Evolutionary conservation across 2,329 filamentous ascomycete genomes (phyloP).

Genomic region (Plenodomus biglobosus): DNA sequence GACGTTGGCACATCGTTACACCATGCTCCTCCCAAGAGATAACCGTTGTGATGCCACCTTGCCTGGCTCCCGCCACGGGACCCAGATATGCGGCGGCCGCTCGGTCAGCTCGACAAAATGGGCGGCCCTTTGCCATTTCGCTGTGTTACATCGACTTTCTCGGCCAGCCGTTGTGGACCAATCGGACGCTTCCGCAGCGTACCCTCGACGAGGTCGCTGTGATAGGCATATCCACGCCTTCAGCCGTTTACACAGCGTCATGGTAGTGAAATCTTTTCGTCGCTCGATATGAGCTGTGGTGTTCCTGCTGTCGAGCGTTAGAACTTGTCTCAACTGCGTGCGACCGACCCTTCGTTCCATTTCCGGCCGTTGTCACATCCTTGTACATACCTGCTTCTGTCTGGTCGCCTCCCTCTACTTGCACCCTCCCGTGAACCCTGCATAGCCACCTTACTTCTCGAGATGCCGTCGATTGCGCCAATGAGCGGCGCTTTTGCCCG

Average conservation of each 20-base stretch:
- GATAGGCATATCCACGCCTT: background rate
- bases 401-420: background rate
- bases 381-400: conserved; percentile 7
- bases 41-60: conserved; percentile 34
- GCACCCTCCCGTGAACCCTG: background rate
- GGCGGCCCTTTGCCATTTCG: conserved; percentile 4
- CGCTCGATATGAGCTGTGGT: background rate
- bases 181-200: conserved; percentile 22
- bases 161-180: conserved; percentile 14
- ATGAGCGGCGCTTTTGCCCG: conserved; percentile 36
- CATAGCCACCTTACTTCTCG: background rate
- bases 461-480: conserved; percentile 47
- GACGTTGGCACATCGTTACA: conserved; percentile 21
- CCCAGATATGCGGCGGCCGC: conserved; percentile 4
- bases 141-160: conserved; percentile 30
- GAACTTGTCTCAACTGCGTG: conserved; percentile 27
- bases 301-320: conserved; percentile 3
- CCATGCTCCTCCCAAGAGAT: conserved; percentile 18
- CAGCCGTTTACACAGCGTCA: conserved; percentile 6
- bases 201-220: conserved; percentile 2
- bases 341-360: conserved; percentile 18
- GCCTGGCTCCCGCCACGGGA: conserved; percentile 22
- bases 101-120: conserved; percentile 14
- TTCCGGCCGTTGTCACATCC: conserved; percentile 14
- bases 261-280: background rate